phyloP scores from a whole-genome alignment of 2,329 filamentous ascomycete species.

The Immersiporthe knoxdaviesiana region DNA sequence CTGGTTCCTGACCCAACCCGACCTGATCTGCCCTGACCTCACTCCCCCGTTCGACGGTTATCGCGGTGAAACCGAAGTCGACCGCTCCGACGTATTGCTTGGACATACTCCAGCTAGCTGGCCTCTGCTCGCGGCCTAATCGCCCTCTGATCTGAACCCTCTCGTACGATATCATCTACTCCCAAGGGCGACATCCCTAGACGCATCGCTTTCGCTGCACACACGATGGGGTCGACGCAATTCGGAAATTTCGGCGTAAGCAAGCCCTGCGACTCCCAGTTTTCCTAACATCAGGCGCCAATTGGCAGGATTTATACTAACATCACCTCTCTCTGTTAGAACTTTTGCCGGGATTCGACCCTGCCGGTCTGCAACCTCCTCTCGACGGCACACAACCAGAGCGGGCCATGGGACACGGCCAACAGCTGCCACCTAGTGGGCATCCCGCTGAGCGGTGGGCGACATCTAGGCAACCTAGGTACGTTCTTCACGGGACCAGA shows the following conservation, averaged over 20 bases:
- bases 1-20: constrained; percentile 1
- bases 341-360: constrained; percentile 83
- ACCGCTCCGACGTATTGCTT: not conserved
- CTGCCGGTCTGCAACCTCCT: constrained; percentile 85
- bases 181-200: not conserved
- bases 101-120: not conserved
- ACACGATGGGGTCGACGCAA: constrained; percentile 60
- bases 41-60: not conserved
- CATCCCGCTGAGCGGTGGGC: constrained; percentile 68
- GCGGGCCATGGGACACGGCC: constrained; percentile 54
- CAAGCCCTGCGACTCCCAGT: not conserved
- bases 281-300: constrained; percentile 33
- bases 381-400: constrained; percentile 60
- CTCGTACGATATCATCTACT: not conserved
- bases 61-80: not conserved
- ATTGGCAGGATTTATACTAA: constrained; percentile 30
- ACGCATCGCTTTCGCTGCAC: constrained; percentile 28
- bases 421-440: constrained; percentile 74
- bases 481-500: constrained; percentile 39
- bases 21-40: not conserved
- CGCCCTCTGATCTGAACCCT: not conserved
- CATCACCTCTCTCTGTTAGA: constrained; percentile 49
- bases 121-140: not conserved
- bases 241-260: constrained; percentile 65
- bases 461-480: constrained; percentile 82